Evolutionary conservation across 116 monocot genomes (phyloP), one percentile per base, ranked within the genome.

Genomic region (Iris pallida): DNA sequence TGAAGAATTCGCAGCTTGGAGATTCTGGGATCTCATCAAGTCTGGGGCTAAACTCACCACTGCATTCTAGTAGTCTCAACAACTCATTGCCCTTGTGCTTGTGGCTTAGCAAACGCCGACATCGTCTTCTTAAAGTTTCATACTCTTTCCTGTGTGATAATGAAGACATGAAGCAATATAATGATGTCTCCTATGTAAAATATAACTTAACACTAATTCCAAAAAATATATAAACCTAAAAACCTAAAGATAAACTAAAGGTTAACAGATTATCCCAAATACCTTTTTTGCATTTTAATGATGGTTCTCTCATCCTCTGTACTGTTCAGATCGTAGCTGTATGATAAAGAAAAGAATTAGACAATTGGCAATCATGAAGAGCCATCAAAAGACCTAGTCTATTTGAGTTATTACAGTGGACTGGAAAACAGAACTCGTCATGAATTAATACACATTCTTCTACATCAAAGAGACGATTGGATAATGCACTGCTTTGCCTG

Each of bases 251-350:
- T 30, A 30, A 30, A 30, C 30, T 30, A 30, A 30, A 30, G 30
- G 30, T 30, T 30, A 30, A 30, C 30, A 30, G 30, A 30, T 30
- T 30, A 0, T 30, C 30, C 30, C 30, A 42, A 40, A 17, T 73
- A 73, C 74, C 73, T 73, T 57, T 73, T 73, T 57, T 45, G 56
- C 57, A 58, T 65, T 66, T 42, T 73, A 47, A 65, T 42, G 8
- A 45, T 57, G 40, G 65, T 66, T 19, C 73, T 65, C 42, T 73
- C 65, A 30, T 18, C 20, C 65, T 73, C 73, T 8, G 73, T 44
- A 47, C 73, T 73, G 58, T 66, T 66, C 55, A 73, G 65, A 66
- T 66, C 57, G 49, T 73, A 73, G 11, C 73, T 73, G 73, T 48
- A 66, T 7, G 19, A 41, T 14, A 56, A 56, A 72, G 55, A 73